These are phyloP conservation scores for Fusarium sororula DNA, from an alignment of 2,329 filamentous ascomycete species.

Conservation along the genomic window DNA sequence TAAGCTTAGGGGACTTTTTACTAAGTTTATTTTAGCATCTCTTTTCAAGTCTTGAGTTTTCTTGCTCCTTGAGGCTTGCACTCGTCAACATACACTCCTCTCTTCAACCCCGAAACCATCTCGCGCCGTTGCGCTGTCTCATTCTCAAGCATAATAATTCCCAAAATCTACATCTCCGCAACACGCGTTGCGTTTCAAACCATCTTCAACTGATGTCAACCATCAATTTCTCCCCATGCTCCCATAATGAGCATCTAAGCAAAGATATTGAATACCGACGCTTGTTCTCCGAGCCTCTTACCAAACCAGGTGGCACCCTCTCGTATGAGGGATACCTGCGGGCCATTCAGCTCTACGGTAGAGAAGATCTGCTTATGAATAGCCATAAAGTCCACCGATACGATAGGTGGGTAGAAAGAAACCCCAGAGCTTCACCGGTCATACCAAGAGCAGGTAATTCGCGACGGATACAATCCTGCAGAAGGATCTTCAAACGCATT, in stretches of 20 bases:
- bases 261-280: rapidly evolving
- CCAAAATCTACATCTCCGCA: too few relatives aligned
- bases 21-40: too few relatives aligned
- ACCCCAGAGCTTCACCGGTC: rapidly evolving
- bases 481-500: rapidly evolving
- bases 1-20: too few relatives aligned
- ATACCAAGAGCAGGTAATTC: not conserved
- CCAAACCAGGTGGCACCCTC: rapidly evolving
- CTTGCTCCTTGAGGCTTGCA: too few relatives aligned
- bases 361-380: rapidly evolving
- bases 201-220: too few relatives aligned
- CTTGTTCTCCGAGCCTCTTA: rapidly evolving
- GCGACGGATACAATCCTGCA: rapidly evolving
- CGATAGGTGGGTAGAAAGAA: rapidly evolving
- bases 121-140: too few relatives aligned
- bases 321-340: not conserved
- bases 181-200: too few relatives aligned
- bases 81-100: too few relatives aligned
- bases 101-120: not conserved
- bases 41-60: too few relatives aligned
- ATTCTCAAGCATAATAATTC: too few relatives aligned
- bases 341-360: rapidly evolving
- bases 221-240: too few relatives aligned
- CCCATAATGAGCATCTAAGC: too few relatives aligned
- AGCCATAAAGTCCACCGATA: rapidly evolving